A percentile compares a stretch with the other conserved stretches of the same genome.
These are phyloP conservation scores for Sugiyamaella grinbergsii DNA, from an alignment of 1,139 yeast genomes.

Conservation along the genomic window DNA sequence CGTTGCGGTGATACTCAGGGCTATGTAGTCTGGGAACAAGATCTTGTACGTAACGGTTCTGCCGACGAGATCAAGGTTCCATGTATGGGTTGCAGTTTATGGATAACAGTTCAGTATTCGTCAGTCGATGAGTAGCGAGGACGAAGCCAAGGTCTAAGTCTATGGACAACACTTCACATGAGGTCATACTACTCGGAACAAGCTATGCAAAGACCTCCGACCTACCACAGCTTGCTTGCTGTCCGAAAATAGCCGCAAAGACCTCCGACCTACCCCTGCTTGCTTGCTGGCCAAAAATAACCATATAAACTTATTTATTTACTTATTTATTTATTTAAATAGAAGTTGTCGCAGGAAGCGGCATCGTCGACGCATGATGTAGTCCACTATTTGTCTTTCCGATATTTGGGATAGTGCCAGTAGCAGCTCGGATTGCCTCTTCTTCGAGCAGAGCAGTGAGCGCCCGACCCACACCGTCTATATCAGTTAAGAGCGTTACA, in stretches of 20 bases:
- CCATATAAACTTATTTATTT: too few species aligned
- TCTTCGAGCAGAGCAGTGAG: slow-evolving; percentile 53
- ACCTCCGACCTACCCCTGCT: too few species aligned
- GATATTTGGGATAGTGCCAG: background rate
- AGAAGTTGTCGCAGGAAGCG: background rate
- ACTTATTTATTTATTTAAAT: background rate
- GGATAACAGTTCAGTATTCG: slow-evolving; percentile 74
- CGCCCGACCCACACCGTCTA: slow-evolving; percentile 71
- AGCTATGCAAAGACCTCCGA: too few species aligned
- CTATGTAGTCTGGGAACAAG: slow-evolving; percentile 60
- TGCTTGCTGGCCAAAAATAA: too few species aligned
- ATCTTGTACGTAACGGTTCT: slow-evolving; percentile 54
- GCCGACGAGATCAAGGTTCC: slow-evolving; percentile 73
- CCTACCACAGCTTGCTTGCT: too few species aligned
- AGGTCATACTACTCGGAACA: too few species aligned
- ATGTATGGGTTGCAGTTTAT: slow-evolving; percentile 77
- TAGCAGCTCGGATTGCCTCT: slow-evolving; percentile 26
- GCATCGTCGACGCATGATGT: slow-evolving; percentile 7
- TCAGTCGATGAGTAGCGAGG: slow-evolving; percentile 35
- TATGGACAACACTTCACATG: too few species aligned
- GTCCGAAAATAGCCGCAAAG: too few species aligned
- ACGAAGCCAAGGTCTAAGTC: too few species aligned
- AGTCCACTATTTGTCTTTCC: background rate
- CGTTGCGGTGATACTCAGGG: slow-evolving; percentile 64
- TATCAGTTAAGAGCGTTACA: slow-evolving; percentile 74